These are phyloP conservation scores for Neofusicoccum sp. DNA, from an alignment of 2,329 filamentous ascomycete species.

Conservation along the genomic window DNA sequence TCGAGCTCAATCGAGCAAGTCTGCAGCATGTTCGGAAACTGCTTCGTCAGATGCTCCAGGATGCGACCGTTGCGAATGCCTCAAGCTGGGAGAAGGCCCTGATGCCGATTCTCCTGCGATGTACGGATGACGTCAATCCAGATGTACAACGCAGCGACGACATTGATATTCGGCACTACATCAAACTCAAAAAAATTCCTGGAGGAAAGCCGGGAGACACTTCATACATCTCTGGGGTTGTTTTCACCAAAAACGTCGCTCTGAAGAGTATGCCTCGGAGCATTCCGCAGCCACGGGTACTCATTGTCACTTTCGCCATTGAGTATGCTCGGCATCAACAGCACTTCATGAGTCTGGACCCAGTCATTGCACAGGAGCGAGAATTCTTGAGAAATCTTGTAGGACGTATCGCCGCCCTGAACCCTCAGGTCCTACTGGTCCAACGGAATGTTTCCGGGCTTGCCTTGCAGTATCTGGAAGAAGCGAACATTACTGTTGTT, in stretches of 20 bases:
- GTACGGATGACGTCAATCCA: constrained; percentile 91
- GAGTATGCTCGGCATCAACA: constrained; percentile 92
- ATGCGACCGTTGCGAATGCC: constrained; percentile 69
- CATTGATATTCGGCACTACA: constrained; percentile 96
- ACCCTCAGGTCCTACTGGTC: constrained; percentile 83
- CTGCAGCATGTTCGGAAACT: constrained; percentile 84
- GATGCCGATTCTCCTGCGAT: constrained; percentile 83
- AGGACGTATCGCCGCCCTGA: constrained; percentile 80
- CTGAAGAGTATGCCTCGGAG: constrained; percentile 93
- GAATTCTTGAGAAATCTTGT: constrained; percentile 92
- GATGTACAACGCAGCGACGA: constrained; percentile 88
- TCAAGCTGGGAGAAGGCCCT: constrained; percentile 86
- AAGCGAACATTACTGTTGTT: constrained; percentile 86
- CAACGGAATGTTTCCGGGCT: constrained; percentile 90
- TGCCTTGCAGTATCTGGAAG: constrained; percentile 81
- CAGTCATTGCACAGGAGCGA: constrained; percentile 92
- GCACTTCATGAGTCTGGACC: constrained; percentile 97
- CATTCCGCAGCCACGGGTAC: constrained; percentile 78
- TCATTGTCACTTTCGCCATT: constrained; percentile 91
- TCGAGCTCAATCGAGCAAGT: constrained; percentile 84
- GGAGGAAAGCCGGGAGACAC: constrained; percentile 88
- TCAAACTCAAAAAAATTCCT: constrained; percentile 95
- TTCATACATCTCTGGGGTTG: constrained; percentile 92
- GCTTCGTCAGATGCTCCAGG: constrained; percentile 76
- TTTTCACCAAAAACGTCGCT: constrained; percentile 96